Evolutionary conservation across 306 rosid species (phyloP).

Genomic region (Sophora flavescens): DNA sequence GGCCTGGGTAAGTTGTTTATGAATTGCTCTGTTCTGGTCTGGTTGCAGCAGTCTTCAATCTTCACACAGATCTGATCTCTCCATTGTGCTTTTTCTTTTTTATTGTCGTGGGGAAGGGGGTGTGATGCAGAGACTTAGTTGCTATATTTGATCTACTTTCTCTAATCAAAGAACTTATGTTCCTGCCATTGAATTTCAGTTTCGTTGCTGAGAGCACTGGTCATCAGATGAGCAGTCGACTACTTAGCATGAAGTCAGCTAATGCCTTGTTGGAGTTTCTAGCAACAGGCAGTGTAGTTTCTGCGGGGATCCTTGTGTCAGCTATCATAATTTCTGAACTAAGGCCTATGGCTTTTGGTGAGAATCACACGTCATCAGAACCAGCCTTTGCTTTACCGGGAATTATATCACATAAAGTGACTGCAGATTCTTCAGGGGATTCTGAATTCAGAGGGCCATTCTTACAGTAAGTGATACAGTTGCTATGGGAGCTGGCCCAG

Average conservation of each 20-base stretch:
- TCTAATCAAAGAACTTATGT: constrained; percentile 22
- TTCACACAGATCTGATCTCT: constrained; percentile 20
- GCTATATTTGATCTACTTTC: constrained; percentile 17
- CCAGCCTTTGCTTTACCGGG: constrained; percentile 43
- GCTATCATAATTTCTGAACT: constrained; percentile 79
- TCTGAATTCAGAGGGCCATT: constrained; percentile 67
- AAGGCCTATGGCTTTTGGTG: constrained; percentile 34
- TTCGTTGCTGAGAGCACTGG: constrained; percentile 95
- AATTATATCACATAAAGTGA: constrained; percentile 45
- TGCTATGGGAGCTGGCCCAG: constrained; percentile 87
- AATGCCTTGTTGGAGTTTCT: constrained; percentile 93
- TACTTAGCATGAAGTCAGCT: constrained; percentile 87
- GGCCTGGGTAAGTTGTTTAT: constrained; percentile 75
- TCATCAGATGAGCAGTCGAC: constrained; percentile 87
- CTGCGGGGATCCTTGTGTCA: constrained; percentile 73
- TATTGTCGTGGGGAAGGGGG: neutral
- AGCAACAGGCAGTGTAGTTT: constrained; percentile 61
- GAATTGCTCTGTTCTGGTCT: constrained; percentile 25
- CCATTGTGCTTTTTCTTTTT: neutral
- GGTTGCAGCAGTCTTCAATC: constrained; percentile 26
- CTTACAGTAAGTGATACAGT: constrained; percentile 97
- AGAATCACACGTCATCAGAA: constrained; percentile 46
- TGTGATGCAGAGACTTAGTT: constrained; percentile 17
- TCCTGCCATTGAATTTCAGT: constrained; percentile 57
- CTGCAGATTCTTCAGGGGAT: constrained; percentile 49